Evolutionary conservation across 192 early-diverging fungal genomes (phyloP).

Genomic region (Coemansia sp.): DNA sequence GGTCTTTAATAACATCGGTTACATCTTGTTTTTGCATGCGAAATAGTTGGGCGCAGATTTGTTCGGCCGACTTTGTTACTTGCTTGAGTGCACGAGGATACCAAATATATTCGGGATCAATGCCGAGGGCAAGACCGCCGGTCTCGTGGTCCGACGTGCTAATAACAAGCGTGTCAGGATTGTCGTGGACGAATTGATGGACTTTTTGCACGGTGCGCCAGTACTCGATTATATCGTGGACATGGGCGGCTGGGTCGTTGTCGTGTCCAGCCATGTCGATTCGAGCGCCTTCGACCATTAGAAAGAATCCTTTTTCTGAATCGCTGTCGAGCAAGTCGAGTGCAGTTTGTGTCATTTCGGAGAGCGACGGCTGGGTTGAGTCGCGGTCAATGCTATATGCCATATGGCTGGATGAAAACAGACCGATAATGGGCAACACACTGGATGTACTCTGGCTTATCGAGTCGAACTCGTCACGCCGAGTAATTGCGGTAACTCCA

Average conservation of each 20-base stretch:
- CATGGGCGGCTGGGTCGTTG: constrained; percentile 61
- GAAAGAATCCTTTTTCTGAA: constrained; percentile 48
- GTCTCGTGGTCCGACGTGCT: constrained; percentile 67
- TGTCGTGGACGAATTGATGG: constrained; percentile 44
- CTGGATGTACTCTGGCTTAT: constrained; percentile 1
- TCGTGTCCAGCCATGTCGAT: constrained; percentile 63
- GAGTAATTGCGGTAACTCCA: constrained; percentile 10
- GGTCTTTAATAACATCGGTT: constrained; percentile 8
- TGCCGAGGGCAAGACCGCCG: constrained; percentile 58
- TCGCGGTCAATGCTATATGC: constrained; percentile 55
- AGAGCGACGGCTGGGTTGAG: constrained; percentile 53
- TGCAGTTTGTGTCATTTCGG: constrained; percentile 57
- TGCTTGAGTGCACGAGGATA: constrained; percentile 30
- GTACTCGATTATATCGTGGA: constrained; percentile 62
- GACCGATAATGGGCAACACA: constrained; percentile 46
- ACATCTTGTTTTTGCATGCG: background rate
- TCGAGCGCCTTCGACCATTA: constrained; percentile 65
- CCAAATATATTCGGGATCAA: constrained; percentile 59
- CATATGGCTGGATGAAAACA: constrained; percentile 57
- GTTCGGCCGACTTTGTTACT: constrained; percentile 39
- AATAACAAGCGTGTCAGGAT: constrained; percentile 57
- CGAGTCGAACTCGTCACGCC: constrained; percentile 26
- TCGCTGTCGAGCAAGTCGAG: constrained; percentile 15
- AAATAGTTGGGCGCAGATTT: constrained; percentile 16
- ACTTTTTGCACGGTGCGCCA: constrained; percentile 56